Percentiles rank a stretch among this genome's conserved stretches.
Conservation (phyloP, 768 basidiomycete genomes). For the Psilocybe cyanescens region DNA sequence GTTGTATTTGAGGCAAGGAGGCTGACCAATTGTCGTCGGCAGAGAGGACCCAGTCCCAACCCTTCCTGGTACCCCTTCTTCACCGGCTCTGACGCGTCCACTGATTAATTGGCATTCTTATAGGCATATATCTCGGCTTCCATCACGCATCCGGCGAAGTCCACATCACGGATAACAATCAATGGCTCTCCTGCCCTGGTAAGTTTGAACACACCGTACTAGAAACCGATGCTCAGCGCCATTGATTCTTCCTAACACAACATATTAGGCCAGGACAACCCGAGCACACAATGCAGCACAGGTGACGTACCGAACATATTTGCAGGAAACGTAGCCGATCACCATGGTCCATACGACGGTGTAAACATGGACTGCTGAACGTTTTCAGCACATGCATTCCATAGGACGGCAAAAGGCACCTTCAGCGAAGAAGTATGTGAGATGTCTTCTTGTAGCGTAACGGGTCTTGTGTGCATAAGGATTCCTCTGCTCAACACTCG, state of each 20-base stretch:
- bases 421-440: too few relatives aligned
- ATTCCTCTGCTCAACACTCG: too few relatives aligned
- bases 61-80: conserved; percentile 36
- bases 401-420: too few relatives aligned
- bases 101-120: conserved; percentile 6
- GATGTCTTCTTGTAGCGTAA: too few relatives aligned
- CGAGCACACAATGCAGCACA: conserved; percentile 54
- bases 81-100: background rate
- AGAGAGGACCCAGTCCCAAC: conserved; percentile 46
- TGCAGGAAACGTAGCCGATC: conserved; percentile 49
- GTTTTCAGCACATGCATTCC: too few relatives aligned
- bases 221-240: background rate
- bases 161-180: conserved; percentile 49
- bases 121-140: conserved; percentile 43
- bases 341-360: conserved; percentile 32
- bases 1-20: background rate
- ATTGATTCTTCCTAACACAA: background rate
- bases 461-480: too few relatives aligned
- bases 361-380: conserved; percentile 26
- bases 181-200: conserved; percentile 65
- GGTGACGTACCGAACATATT: conserved; percentile 56
- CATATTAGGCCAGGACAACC: conserved; percentile 34
- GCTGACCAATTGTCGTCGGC: background rate
- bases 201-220: background rate
- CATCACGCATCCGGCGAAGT: conserved; percentile 53